Evolutionary conservation across 768 basidiomycete genomes (phyloP).

Genomic region (Russula sp.): DNA sequence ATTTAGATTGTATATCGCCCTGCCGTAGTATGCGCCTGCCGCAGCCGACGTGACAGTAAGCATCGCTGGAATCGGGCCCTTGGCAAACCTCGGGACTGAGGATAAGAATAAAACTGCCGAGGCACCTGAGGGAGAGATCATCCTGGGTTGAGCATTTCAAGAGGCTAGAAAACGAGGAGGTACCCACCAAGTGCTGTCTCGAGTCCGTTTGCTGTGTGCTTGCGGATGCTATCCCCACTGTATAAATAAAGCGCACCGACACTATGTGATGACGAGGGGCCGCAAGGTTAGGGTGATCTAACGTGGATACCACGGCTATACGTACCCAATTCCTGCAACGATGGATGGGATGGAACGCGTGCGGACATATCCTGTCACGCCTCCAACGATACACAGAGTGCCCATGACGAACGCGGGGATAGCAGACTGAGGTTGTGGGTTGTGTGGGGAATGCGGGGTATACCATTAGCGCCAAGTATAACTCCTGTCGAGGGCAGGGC

Average conservation of each 20-base stretch:
- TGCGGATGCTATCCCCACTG: constrained; percentile 73
- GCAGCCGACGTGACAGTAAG: constrained; percentile 58
- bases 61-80: constrained; percentile 65
- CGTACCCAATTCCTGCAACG: constrained; percentile 77
- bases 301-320: not conserved
- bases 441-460: not conserved
- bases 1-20: constrained; percentile 23
- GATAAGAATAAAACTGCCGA: constrained; percentile 70
- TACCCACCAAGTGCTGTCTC: constrained; percentile 70
- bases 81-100: constrained; percentile 63
- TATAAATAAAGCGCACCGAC: constrained; percentile 78
- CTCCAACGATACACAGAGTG: constrained; percentile 71
- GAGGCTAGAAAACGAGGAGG: not conserved
- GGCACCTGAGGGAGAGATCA: constrained; percentile 47
- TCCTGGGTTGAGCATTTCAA: not conserved
- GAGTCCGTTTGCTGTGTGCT: constrained; percentile 67
- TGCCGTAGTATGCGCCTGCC: constrained; percentile 62
- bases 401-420: constrained; percentile 80
- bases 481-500: not conserved
- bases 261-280: constrained; percentile 39
- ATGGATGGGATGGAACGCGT: constrained; percentile 79
- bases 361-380: constrained; percentile 65
- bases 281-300: not conserved
- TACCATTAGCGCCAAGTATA: not conserved
- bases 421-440: constrained; percentile 62